Percentiles rank a stretch among this genome's conserved stretches.
Conservation (phyloP, 371 early-diverging fungal genomes). For the Mucor irregularis region DNA sequence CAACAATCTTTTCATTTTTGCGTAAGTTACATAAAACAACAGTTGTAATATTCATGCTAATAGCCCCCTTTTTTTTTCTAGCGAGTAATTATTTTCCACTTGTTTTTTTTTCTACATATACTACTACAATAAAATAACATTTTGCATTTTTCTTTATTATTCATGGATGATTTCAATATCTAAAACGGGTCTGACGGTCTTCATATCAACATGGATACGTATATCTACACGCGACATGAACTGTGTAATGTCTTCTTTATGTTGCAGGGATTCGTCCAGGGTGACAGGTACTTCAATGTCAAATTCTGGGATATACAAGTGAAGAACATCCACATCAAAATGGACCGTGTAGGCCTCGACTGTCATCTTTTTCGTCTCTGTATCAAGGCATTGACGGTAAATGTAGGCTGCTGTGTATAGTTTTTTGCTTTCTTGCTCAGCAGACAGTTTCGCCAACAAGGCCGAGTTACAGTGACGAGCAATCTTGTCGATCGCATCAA, state of each 20-base stretch:
- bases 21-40: too few species aligned
- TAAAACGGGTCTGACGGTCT: slow-evolving; percentile 23
- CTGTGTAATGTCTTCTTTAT: not conserved
- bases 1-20: slow-evolving; percentile 96
- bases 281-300: slow-evolving; percentile 10
- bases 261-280: slow-evolving; percentile 9
- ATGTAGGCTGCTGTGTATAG: slow-evolving; percentile 33
- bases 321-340: slow-evolving; percentile 1
- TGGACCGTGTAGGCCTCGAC: slow-evolving; percentile 9
- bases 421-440: slow-evolving; percentile 24
- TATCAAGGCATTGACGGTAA: slow-evolving; percentile 28
- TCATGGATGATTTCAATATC: slow-evolving; percentile 37
- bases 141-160: not conserved
- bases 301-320: slow-evolving; percentile 20
- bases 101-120: not conserved
- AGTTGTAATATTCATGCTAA: not conserved
- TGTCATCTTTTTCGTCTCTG: not conserved
- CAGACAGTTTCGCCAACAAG: slow-evolving; percentile 13
- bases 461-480: slow-evolving; percentile 36
- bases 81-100: too few species aligned
- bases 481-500: slow-evolving; percentile 27
- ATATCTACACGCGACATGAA: slow-evolving; percentile 14
- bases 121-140: too few species aligned
- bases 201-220: slow-evolving; percentile 24
- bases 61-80: not conserved